phyloP scores from a whole-genome alignment of 2,329 filamentous ascomycete genomes.

The Albifimbria verrucaria region DNA sequence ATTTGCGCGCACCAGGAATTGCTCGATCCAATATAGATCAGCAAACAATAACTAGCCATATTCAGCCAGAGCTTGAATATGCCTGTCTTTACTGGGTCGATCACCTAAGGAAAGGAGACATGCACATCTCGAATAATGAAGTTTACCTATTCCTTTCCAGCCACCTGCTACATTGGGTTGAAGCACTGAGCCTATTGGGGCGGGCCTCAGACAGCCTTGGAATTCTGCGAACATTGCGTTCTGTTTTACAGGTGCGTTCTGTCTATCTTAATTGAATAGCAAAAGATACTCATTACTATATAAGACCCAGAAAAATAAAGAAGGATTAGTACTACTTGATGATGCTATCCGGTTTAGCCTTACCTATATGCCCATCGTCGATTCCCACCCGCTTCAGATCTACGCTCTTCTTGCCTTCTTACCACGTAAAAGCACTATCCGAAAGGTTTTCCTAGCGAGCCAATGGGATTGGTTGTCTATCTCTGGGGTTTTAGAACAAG shows the following conservation, averaged over 20 bases:
- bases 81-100: slow-evolving; percentile 2
- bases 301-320: slow-evolving; percentile 13
- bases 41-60: too few species aligned
- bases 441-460: slow-evolving; percentile 10
- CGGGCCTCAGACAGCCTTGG: too few species aligned
- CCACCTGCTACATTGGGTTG: slow-evolving; percentile 8
- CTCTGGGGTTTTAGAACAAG: neutral
- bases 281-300: slow-evolving; percentile 14
- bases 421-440: neutral
- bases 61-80: slow-evolving; percentile 17
- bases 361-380: neutral
- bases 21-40: too few species aligned
- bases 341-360: slow-evolving; percentile 1
- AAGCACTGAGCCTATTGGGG: slow-evolving; percentile 30
- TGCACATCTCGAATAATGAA: neutral
- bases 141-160: neutral
- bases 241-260: too few species aligned
- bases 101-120: slow-evolving; percentile 1
- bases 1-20: too few species aligned
- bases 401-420: slow-evolving; percentile 1
- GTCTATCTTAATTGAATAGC: neutral
- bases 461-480: slow-evolving; percentile 6
- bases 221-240: too few species aligned
- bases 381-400: slow-evolving; percentile 1
- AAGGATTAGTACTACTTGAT: slow-evolving; percentile 7